Evolutionary conservation across 1,284 basidiomycete genomes (phyloP).

Genomic region (Irpex lacteus): DNA sequence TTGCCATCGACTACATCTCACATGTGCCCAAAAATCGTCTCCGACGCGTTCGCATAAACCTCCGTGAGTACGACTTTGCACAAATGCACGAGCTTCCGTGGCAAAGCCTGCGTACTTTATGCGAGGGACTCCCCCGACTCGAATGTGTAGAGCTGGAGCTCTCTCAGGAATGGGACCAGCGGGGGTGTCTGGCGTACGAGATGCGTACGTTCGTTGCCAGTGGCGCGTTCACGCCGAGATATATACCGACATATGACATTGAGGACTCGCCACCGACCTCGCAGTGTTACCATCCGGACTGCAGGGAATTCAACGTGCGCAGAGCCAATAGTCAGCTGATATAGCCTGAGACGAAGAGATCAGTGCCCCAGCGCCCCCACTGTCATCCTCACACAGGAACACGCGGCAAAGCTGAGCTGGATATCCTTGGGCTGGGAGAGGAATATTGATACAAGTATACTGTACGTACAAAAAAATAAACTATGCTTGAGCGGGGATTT

Average conservation of each 20-base stretch:
- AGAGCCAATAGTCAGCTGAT: too few species aligned
- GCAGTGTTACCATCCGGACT: background rate
- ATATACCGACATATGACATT: background rate
- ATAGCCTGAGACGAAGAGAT: too few species aligned
- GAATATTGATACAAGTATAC: slow-evolving; percentile 4
- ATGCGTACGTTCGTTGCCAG: background rate
- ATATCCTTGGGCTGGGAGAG: background rate
- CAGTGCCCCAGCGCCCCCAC: too few species aligned
- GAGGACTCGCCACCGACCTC: too few species aligned
- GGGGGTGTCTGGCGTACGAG: background rate
- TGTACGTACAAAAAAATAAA: slow-evolving; percentile 1
- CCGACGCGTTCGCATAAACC: background rate
- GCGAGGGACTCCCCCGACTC: background rate
- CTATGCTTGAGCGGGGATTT: background rate
- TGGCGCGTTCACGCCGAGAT: background rate
- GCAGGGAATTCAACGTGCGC: background rate
- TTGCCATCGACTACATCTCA: background rate
- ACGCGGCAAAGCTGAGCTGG: background rate
- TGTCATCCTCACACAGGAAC: too few species aligned
- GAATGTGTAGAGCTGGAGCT: background rate
- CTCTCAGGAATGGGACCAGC: background rate
- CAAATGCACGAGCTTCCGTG: background rate
- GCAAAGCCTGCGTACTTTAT: background rate
- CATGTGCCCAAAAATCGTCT: background rate
- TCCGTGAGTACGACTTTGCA: background rate